phyloP scores from a whole-genome alignment of 192 early-diverging fungal genomes.

The Coemansia sp. region DNA sequence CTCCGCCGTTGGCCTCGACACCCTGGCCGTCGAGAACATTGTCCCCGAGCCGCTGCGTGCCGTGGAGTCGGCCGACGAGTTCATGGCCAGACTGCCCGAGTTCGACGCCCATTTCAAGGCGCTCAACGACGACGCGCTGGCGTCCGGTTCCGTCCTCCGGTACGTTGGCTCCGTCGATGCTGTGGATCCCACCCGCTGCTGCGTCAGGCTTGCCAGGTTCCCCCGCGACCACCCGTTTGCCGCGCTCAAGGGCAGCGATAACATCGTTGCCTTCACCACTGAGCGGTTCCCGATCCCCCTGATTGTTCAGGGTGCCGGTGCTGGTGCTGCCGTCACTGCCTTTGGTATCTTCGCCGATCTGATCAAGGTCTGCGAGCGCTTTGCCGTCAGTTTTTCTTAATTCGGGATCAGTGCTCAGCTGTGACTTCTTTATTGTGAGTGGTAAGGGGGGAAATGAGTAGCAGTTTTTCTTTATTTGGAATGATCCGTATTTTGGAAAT shows the following conservation, averaged over 20 bases:
- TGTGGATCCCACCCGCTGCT: constrained; percentile 56
- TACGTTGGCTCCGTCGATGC: constrained; percentile 92
- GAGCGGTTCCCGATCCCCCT: constrained; percentile 91
- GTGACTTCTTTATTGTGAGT: neutral
- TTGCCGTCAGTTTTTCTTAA: constrained; percentile 9
- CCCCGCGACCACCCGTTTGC: constrained; percentile 92
- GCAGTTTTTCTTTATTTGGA: neutral
- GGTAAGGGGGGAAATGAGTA: no score
- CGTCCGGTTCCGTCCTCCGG: constrained; percentile 78
- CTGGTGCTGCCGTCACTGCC: constrained; percentile 95
- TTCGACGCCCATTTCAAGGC: constrained; percentile 85
- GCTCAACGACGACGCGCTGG: constrained; percentile 77
- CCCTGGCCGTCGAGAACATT: constrained; percentile 92
- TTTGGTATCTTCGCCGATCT: constrained; percentile 97
- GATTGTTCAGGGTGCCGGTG: constrained; percentile 95
- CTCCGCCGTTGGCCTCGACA: constrained; percentile 63
- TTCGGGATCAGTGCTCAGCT: constrained; percentile 6
- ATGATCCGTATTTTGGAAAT: no score
- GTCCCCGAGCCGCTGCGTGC: constrained; percentile 83
- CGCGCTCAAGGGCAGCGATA: constrained; percentile 94
- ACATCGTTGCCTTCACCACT: constrained; percentile 96
- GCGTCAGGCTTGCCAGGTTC: constrained; percentile 81
- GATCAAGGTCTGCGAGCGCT: constrained; percentile 80
- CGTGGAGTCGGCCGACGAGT: constrained; percentile 73
- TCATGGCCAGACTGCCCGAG: constrained; percentile 80